Percentiles rank a stretch among this genome's conserved stretches.
phyloP scores from a whole-genome alignment of 306 rosid species.

The Lotus japonicus region DNA sequence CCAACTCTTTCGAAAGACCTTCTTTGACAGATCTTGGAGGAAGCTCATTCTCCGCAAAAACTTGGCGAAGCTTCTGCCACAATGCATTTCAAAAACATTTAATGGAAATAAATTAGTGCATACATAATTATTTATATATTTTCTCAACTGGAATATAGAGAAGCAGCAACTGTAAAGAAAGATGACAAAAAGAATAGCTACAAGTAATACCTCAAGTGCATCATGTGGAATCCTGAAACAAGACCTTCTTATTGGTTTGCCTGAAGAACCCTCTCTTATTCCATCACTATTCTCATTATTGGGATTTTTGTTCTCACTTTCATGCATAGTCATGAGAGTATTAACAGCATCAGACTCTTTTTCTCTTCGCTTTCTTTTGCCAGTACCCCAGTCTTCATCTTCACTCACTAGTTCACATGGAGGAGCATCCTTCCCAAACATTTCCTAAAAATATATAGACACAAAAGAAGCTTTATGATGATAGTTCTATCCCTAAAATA shows the following conservation, averaged over 20 bases:
- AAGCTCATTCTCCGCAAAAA: constrained; percentile 71
- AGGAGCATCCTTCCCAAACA: constrained; percentile 89
- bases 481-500: too few species aligned
- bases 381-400: constrained; percentile 97
- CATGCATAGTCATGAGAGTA: constrained; percentile 87
- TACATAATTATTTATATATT: background rate
- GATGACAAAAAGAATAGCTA: constrained; percentile 14
- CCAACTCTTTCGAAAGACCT: constrained; percentile 71
- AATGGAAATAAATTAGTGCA: background rate
- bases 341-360: constrained; percentile 88
- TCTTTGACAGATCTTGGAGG: constrained; percentile 74
- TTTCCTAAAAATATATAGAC: constrained; percentile 47
- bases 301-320: constrained; percentile 44
- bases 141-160: background rate
- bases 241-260: constrained; percentile 37
- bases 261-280: constrained; percentile 26
- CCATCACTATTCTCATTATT: constrained; percentile 19
- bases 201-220: constrained; percentile 65
- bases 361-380: constrained; percentile 61
- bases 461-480: background rate
- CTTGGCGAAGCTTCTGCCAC: constrained; percentile 80
- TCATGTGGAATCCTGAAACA: constrained; percentile 68
- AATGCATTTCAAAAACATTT: constrained; percentile 19
- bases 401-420: constrained; percentile 67
- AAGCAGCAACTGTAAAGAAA: background rate